Evolutionary conservation across 139 green algal genomes (phyloP), one percentile per base, ranked within the genome.

Genomic region (Micromonas commoda): DNA sequence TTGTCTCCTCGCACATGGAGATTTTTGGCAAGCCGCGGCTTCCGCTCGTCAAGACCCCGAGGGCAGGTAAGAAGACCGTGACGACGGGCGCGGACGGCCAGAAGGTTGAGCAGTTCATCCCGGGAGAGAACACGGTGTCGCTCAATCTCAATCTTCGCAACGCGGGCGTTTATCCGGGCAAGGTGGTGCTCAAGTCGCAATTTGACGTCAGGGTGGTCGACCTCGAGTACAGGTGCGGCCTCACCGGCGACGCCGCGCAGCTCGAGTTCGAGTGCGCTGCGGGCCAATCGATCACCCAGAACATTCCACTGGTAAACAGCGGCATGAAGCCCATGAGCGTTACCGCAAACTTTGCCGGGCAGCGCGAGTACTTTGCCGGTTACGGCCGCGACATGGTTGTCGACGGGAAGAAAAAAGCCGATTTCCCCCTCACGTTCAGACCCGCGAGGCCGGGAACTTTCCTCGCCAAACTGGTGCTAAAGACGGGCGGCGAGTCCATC

Each of bases 291-390:
- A 77, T 90, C 66, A 78, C 71, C 16, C 82, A 90, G 80, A 85
- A 92, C 32, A 80, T 93, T 20, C 87, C 90, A 9, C 65, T 94
- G 33, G 82, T 91, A 20, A 93, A 93, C 84, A 81, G 66, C 26
- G 81, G 79, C 37, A 34, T 53, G 29, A 78, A 77, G 34, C 31
- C 63, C 4, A 86, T 92, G 77, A 74, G 74, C 21, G 84, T 90
- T 21, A 24, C 33, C 1, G 79, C 84, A 33, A 81, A 80, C 61
- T 71, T 86, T 35, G 72, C 24, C 2, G 83, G 85, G 0, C 9
- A 69, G n/a, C n/a, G n/a, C 24, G 53, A 80, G 26, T 71, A 63
- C 54, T 94, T 87, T 71, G 71, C 38, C 5, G 90, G 90, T 0
- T 81, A n/a, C n/a, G n/a, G 78, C 20, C 70, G 79, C 21, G 86